These are phyloP conservation scores for Protomyces inundatus DNA, from an alignment of 1,139 yeast species.

Conservation along the genomic window DNA sequence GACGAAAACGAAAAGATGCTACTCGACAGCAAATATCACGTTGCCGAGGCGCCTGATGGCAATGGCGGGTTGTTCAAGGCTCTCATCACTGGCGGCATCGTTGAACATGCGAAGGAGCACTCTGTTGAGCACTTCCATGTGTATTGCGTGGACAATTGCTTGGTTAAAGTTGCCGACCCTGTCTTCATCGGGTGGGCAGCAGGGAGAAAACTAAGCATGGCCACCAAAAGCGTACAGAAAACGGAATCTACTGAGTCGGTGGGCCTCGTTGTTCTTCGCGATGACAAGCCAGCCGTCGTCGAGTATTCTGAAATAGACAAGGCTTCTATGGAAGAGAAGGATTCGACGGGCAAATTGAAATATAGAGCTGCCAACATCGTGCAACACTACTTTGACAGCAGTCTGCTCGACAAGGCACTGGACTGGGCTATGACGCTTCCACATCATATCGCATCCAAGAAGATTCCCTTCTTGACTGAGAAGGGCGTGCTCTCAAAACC, in stretches of 20 bases:
- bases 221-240: constrained; percentile 93
- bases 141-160: constrained; percentile 92
- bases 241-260: constrained; percentile 82
- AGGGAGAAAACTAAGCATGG: constrained; percentile 57
- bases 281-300: constrained; percentile 74
- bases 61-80: constrained; percentile 96
- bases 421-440: constrained; percentile 75
- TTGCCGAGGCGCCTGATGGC: constrained; percentile 93
- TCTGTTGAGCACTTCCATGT: constrained; percentile 87
- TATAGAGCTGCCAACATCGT: constrained; percentile 96
- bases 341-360: constrained; percentile 45
- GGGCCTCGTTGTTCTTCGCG: constrained; percentile 73
- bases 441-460: constrained; percentile 89
- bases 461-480: constrained; percentile 59
- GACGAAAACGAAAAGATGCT: constrained; percentile 68
- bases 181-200: constrained; percentile 83
- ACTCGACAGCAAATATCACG: constrained; percentile 49
- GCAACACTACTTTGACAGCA: constrained; percentile 88
- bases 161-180: constrained; percentile 94
- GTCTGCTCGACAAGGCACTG: constrained; percentile 57
- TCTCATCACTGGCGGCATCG: constrained; percentile 55
- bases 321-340: constrained; percentile 52
- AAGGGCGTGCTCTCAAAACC: constrained; percentile 57
- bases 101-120: constrained; percentile 61
- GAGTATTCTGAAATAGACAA: constrained; percentile 87